These are phyloP conservation scores for Colletotrichum tofieldiae DNA, from an alignment of 2,329 filamentous ascomycete genomes.

Conservation along the genomic window DNA sequence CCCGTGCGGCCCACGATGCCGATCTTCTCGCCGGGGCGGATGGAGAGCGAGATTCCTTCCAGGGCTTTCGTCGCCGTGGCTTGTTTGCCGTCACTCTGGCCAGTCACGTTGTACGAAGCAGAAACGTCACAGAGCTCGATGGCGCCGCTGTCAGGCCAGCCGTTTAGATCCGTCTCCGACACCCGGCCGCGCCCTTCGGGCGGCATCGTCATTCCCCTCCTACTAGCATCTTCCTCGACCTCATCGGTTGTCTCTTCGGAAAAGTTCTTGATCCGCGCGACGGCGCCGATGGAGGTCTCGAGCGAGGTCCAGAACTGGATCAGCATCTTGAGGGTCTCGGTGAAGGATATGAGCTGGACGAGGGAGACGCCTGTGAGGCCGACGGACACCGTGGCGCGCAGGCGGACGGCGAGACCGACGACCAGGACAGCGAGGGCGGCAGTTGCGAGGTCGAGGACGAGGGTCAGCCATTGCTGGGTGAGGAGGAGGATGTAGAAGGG, in stretches of 20 bases:
- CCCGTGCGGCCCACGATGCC: constrained; percentile 56
- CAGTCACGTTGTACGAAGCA: constrained; percentile 18
- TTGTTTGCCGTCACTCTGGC: constrained; percentile 44
- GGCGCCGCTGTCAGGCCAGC: constrained; percentile 53
- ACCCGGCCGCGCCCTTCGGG: not conserved
- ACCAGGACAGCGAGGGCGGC: constrained; percentile 63
- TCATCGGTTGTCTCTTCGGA: constrained; percentile 49
- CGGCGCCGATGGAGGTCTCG: constrained; percentile 50
- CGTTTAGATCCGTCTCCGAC: constrained; percentile 37
- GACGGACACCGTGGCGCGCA: constrained; percentile 36
- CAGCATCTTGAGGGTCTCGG: constrained; percentile 51
- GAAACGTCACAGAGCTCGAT: constrained; percentile 51
- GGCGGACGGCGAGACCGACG: constrained; percentile 60
- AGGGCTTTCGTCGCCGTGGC: constrained; percentile 45
- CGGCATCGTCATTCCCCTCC: not conserved
- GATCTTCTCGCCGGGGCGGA: constrained; percentile 51
- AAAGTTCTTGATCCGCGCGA: constrained; percentile 50
- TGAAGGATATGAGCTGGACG: constrained; percentile 53
- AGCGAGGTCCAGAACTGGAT: constrained; percentile 53
- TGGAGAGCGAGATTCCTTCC: constrained; percentile 58
- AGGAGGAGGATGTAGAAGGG: constrained; percentile 72
- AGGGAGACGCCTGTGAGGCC: constrained; percentile 48
- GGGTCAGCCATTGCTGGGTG: constrained; percentile 71
- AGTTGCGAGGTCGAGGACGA: constrained; percentile 66
- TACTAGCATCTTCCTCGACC: constrained; percentile 43